Evolutionary conservation across 1,139 yeast species (phyloP).

Genomic region (Debaryomyces nepalensis): DNA sequence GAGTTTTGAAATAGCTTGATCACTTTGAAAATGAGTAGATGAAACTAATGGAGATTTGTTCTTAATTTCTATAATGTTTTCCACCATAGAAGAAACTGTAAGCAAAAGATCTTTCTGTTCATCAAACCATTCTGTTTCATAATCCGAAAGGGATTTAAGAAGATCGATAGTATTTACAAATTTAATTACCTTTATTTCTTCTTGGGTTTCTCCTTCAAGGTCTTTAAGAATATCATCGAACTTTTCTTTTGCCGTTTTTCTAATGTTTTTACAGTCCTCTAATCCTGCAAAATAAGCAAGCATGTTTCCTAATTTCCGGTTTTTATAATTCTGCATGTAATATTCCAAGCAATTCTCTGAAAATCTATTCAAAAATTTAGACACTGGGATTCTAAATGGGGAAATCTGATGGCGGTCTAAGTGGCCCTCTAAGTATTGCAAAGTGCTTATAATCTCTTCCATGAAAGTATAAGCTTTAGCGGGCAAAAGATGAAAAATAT

Average conservation of each 20-base stretch:
- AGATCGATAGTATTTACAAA: slow-evolving; percentile 75
- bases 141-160: slow-evolving; percentile 53
- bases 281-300: slow-evolving; percentile 66
- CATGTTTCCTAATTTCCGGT: slow-evolving; percentile 69
- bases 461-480: slow-evolving; percentile 90
- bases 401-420: slow-evolving; percentile 85
- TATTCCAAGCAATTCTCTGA: slow-evolving; percentile 75
- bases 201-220: slow-evolving; percentile 49
- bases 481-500: slow-evolving; percentile 90
- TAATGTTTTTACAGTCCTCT: slow-evolving; percentile 61
- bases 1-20: slow-evolving; percentile 67
- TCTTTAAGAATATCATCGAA: slow-evolving; percentile 44
- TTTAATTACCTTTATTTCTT: slow-evolving; percentile 62
- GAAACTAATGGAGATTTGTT: slow-evolving; percentile 54
- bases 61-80: slow-evolving; percentile 48
- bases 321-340: slow-evolving; percentile 68
- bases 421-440: slow-evolving; percentile 78
- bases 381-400: slow-evolving; percentile 91
- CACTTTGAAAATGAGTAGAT: slow-evolving; percentile 71
- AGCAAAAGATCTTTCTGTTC: slow-evolving; percentile 54
- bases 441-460: slow-evolving; percentile 80
- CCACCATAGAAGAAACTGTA: slow-evolving; percentile 50
- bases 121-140: slow-evolving; percentile 67
- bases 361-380: slow-evolving; percentile 84
- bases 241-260: slow-evolving; percentile 58